phyloP scores from a whole-genome alignment of 2,329 filamentous ascomycete species.

The Xylariales sp. region DNA sequence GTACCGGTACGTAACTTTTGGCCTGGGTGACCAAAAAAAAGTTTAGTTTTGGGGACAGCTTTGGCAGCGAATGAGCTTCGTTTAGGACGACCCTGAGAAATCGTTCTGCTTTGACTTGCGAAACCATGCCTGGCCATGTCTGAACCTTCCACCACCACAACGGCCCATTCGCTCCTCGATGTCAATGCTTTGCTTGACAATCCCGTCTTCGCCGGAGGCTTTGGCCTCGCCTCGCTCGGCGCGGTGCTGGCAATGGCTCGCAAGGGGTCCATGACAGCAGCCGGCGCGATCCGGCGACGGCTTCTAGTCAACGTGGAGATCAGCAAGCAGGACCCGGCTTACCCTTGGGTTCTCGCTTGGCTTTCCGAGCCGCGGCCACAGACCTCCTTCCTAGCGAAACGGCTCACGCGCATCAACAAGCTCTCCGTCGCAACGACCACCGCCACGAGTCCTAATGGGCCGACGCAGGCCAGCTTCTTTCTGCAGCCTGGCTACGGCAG shows the following conservation, averaged over 20 bases:
- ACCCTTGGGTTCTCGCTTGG: constrained; percentile 93
- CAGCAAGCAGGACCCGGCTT: constrained; percentile 87
- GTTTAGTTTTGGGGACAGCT: too few relatives aligned
- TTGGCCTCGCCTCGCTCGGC: constrained; percentile 86
- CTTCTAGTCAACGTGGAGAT: constrained; percentile 96
- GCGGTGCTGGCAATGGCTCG: constrained; percentile 78
- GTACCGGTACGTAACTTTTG: too few relatives aligned
- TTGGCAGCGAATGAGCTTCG: too few relatives aligned
- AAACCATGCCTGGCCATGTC: constrained; percentile 17
- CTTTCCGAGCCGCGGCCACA: constrained; percentile 75
- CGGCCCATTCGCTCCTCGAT: constrained; percentile 29
- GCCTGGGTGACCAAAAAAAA: too few relatives aligned
- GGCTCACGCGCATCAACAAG: constrained; percentile 56
- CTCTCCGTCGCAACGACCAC: constrained; percentile 51
- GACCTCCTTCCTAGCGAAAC: constrained; percentile 54
- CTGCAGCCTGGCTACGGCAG: constrained; percentile 87
- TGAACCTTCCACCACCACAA: constrained; percentile 18
- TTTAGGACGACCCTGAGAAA: too few relatives aligned
- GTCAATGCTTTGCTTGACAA: constrained; percentile 60
- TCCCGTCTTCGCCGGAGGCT: constrained; percentile 65
- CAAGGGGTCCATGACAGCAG: constrained; percentile 66
- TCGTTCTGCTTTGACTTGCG: too few relatives aligned
- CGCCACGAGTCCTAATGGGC: constrained; percentile 59
- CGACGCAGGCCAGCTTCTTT: constrained; percentile 74
- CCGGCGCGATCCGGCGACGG: constrained; percentile 72